A percentile compares a stretch with the other conserved stretches of the same genome.
phyloP scores from a whole-genome alignment of 495 filamentous ascomycete species.

The Rusavskia elegans region DNA sequence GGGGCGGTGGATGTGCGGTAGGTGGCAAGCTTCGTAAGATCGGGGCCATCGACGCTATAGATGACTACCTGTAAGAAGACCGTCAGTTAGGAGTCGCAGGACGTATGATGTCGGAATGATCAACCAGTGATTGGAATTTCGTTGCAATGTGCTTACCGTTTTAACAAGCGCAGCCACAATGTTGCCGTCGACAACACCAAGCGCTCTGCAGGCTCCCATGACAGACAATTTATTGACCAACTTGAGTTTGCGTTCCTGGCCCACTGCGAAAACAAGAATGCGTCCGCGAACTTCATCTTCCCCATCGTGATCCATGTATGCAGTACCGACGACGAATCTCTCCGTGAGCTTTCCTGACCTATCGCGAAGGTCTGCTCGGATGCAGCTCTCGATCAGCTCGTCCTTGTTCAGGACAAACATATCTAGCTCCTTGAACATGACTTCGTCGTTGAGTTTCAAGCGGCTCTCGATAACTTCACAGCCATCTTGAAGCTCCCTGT shows the following conservation, averaged over 20 bases:
- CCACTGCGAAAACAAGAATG: conserved; percentile 72
- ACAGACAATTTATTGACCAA: conserved; percentile 45
- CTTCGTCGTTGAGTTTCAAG: conserved; percentile 46
- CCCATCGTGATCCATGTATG: conserved; percentile 47
- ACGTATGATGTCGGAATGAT: too few species aligned
- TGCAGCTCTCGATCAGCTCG: conserved; percentile 74
- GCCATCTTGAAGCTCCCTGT: conserved; percentile 38
- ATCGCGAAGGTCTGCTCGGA: conserved; percentile 57
- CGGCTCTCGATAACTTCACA: conserved; percentile 41
- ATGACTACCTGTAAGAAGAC: conserved; percentile 32
- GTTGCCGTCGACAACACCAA: conserved; percentile 58
- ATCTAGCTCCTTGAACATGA: conserved; percentile 38
- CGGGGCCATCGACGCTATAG: conserved; percentile 33
- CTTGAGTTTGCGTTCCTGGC: conserved; percentile 47
- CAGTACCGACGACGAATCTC: conserved; percentile 78
- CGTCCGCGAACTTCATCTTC: conserved; percentile 46
- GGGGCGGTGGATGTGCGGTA: conserved; percentile 78
- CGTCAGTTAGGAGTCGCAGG: not conserved
- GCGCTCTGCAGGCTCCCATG: conserved; percentile 60
- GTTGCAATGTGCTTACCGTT: conserved; percentile 38
- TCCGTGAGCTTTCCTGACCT: conserved; percentile 45
- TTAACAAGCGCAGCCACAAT: conserved; percentile 79
- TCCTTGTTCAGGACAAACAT: conserved; percentile 35
- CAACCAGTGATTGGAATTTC: too few species aligned
- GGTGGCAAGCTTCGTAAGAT: conserved; percentile 49